These are phyloP conservation scores for Paxillus rubicundulus DNA, from an alignment of 768 basidiomycete genomes.

Conservation along the genomic window DNA sequence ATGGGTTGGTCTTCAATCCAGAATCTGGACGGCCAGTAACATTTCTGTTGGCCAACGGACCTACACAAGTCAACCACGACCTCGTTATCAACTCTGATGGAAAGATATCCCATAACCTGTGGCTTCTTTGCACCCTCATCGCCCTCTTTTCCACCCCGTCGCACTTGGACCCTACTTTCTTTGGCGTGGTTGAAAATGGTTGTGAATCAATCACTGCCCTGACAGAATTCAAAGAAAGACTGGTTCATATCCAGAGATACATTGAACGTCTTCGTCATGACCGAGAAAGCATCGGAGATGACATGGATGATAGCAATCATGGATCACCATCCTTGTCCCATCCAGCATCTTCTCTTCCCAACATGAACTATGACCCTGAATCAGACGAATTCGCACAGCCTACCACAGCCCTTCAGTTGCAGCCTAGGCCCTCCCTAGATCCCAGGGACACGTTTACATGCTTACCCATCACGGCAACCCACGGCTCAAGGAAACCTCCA, in stretches of 20 bases:
- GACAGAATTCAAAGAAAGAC: conserved; percentile 21
- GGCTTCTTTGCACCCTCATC: conserved; percentile 42
- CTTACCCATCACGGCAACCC: conserved; percentile 5
- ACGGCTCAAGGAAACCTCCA: conserved; percentile 3
- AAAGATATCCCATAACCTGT: conserved; percentile 47
- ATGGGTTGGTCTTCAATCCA: conserved; percentile 26
- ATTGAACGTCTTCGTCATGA: conserved; percentile 20
- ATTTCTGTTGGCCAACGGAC: conserved; percentile 12
- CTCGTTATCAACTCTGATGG: conserved; percentile 51
- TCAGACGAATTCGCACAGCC: conserved; percentile 14
- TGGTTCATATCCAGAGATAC: conserved; percentile 25
- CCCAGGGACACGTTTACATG: neutral
- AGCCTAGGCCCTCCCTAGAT: conserved; percentile 8
- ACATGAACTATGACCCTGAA: conserved; percentile 19
- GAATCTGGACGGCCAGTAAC: conserved; percentile 18
- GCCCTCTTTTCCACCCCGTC: conserved; percentile 18
- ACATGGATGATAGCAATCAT: conserved; percentile 21
- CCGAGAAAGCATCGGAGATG: conserved; percentile 13
- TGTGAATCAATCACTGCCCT: conserved; percentile 13
- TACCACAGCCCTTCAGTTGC: neutral
- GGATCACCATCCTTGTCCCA: conserved; percentile 24
- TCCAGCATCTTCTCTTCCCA: conserved; percentile 11
- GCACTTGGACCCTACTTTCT: conserved; percentile 12
- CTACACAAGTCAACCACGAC: conserved; percentile 11
- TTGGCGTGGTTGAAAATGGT: conserved; percentile 11